phyloP scores from a whole-genome alignment of 2,329 filamentous ascomycete species.

The Chaetomium strumarium region DNA sequence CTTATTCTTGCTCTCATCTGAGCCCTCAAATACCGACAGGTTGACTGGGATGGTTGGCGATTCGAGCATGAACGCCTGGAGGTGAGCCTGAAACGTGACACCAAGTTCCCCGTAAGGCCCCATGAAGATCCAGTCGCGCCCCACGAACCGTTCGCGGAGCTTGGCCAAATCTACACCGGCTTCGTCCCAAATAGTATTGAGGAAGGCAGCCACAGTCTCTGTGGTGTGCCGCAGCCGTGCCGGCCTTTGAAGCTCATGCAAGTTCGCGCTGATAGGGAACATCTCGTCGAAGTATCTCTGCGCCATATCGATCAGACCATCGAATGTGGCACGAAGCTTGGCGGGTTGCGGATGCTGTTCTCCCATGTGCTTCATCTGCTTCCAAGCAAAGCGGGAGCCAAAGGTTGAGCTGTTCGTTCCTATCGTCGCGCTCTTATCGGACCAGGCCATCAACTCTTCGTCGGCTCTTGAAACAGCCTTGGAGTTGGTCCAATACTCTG shows the following conservation, averaged over 20 bases:
- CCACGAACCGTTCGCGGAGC: neutral
- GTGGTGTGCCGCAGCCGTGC: conserved; percentile 22
- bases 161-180: conserved; percentile 30
- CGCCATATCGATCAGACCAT: conserved; percentile 35
- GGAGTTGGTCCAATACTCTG: conserved; percentile 47
- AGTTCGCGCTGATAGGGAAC: conserved; percentile 32
- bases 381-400: conserved; percentile 29
- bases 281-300: conserved; percentile 40
- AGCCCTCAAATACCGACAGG: neutral
- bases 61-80: neutral
- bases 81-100: too few species aligned
- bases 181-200: conserved; percentile 33
- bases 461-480: conserved; percentile 36
- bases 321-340: conserved; percentile 29
- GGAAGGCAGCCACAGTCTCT: conserved; percentile 35
- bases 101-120: neutral
- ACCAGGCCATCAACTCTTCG: conserved; percentile 31
- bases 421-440: conserved; percentile 6
- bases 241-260: neutral
- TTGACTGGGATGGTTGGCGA: neutral
- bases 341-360: neutral
- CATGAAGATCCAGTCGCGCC: neutral
- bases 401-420: conserved; percentile 7
- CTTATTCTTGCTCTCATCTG: conserved; percentile 3
- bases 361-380: conserved; percentile 20